phyloP scores from a whole-genome alignment of 345 rosid genomes.

The Populus pruinosa region DNA sequence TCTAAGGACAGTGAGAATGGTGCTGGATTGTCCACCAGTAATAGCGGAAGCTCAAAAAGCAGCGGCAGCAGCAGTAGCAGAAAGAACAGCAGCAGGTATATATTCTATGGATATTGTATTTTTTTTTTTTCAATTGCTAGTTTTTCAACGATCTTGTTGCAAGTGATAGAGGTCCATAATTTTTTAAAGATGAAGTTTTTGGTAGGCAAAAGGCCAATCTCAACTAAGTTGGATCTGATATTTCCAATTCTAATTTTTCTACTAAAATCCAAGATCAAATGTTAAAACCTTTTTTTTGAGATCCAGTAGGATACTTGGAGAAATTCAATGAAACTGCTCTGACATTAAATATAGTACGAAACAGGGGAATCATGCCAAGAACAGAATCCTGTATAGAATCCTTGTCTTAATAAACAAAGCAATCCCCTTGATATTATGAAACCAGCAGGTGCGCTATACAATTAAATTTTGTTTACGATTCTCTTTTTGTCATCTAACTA shows the following conservation, averaged over 20 bases:
- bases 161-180: background rate
- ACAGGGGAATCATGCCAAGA: background rate
- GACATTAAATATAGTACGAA: background rate
- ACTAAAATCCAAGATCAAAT: background rate
- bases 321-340: background rate
- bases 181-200: background rate
- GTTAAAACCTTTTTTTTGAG: background rate
- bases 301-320: background rate
- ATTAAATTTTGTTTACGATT: background rate
- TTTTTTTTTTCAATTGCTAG: background rate
- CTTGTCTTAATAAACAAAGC: background rate
- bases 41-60: constrained; percentile 36
- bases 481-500: background rate
- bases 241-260: background rate
- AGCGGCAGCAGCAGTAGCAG: constrained; percentile 45
- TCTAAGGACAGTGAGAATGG: constrained; percentile 39
- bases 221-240: background rate
- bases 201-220: background rate
- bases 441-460: background rate
- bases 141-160: background rate
- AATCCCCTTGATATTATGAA: background rate
- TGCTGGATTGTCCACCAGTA: constrained; percentile 26
- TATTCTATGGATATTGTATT: background rate
- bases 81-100: constrained; percentile 44
- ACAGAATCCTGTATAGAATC: background rate